Base-by-base conservation (phyloP, 257 asterid species). In the Solanum sejunctum region DNA sequence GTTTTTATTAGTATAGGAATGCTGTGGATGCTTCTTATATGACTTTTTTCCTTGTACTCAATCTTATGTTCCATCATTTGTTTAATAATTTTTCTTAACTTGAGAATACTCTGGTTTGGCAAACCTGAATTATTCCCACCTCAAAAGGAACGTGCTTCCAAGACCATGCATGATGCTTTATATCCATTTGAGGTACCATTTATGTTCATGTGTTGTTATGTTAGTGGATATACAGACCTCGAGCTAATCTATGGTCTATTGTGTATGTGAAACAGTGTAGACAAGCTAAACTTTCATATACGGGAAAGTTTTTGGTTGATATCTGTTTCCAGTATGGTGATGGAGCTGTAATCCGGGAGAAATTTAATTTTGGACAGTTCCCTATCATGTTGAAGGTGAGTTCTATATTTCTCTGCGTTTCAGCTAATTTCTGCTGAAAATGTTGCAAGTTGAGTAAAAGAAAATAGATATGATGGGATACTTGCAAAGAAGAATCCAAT, bases 381-480 rank as follows among this genome's bases (percentile, higher is more conserved):
- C 99, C 99, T 20, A 86, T 97, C 86, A 97, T 97, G 99, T 90
- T 97, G 86, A 95, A 94, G 98, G 99, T 93, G 72, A 77, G 81
- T 67, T 66, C 52, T 70, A 70, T 70, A 70, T 18, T 70, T 70
- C 54, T 51, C 54, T 10, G 18, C 41, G 26, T 70, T 70, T 39
- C 79, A 70, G 79, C 28, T 70, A 51, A 9, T 77, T 77, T 77
- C 47, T 49, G 82, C 82, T 51, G 47, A 16, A 26, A 77, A 77
- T 51, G 47, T 77, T 77, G 63, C 82, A 51, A 77, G 82, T 52
- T 77, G 47, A 51, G 45, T 26, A 77, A 45, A 51, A 52, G 45
- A 72, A 72, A 70, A 72, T 26, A 77, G 23, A 52, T 45, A 77
- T 77, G 43, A 10, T 26, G 82, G 82, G 63, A 77, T 77, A 51